Percentiles rank a stretch among this genome's conserved stretches.
phyloP scores from a whole-genome alignment of 345 rosid genomes.

The Syzygium grande region DNA sequence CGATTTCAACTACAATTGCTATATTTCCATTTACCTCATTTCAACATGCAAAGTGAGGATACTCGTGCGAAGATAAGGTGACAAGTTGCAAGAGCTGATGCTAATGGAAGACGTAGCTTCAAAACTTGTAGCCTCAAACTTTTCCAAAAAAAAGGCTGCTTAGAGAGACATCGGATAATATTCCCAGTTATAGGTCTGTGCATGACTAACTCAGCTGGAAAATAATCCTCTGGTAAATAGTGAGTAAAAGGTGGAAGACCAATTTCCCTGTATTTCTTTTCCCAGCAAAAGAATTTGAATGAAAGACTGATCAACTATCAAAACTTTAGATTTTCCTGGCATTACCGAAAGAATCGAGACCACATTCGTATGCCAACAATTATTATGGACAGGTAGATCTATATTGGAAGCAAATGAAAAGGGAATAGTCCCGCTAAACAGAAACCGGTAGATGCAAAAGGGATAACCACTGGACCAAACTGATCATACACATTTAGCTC shows the following conservation, averaged over 20 bases:
- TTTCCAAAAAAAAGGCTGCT: conserved; percentile 27
- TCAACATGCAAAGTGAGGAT: neutral
- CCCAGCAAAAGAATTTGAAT: neutral
- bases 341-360: neutral
- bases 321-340: neutral
- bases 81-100: neutral
- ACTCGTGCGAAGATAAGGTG: neutral
- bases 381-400: neutral
- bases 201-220: neutral
- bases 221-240: neutral
- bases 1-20: neutral
- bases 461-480: neutral
- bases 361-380: neutral
- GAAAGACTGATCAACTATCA: neutral
- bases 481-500: neutral
- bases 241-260: neutral
- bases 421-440: neutral
- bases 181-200: neutral
- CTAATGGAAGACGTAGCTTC: neutral
- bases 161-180: neutral
- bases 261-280: neutral
- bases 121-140: neutral
- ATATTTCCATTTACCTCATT: neutral
- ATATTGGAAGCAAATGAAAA: neutral
- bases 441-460: neutral